Conservation (phyloP, 257 asterid genomes). For the Solanum megistacrolobum region DNA sequence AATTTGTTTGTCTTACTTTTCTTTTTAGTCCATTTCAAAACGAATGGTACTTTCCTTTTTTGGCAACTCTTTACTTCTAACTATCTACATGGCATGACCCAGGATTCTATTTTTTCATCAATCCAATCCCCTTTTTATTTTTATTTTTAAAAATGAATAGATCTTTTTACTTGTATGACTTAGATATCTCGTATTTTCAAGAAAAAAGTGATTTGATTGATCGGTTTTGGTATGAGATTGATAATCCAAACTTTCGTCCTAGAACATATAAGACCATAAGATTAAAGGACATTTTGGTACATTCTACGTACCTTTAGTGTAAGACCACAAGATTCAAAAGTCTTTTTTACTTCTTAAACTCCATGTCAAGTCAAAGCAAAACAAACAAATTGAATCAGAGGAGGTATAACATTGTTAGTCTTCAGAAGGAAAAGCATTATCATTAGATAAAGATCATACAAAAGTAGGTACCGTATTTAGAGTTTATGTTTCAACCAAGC, state of each 20-base stretch:
- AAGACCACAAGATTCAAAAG: not conserved
- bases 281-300: not conserved
- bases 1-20: not conserved
- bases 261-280: not conserved
- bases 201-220: not conserved
- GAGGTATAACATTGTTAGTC: not conserved
- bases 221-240: not conserved
- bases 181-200: fast-evolving
- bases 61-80: not conserved
- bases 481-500: not conserved
- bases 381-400: not conserved
- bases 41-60: not conserved
- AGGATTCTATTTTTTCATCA: not conserved
- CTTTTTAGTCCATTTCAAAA: not conserved
- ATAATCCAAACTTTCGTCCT: not conserved
- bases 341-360: not conserved
- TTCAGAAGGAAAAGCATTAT: not conserved
- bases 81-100: not conserved
- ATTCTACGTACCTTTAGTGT: not conserved
- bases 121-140: not conserved
- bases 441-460: not conserved
- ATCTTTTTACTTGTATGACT: no score
- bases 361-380: not conserved
- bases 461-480: not conserved
- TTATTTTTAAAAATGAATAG: no score